Evolutionary conservation across 257 asterid species (phyloP), one percentile per base, ranked within the genome.

Genomic region (Solanum ossicruentum): DNA sequence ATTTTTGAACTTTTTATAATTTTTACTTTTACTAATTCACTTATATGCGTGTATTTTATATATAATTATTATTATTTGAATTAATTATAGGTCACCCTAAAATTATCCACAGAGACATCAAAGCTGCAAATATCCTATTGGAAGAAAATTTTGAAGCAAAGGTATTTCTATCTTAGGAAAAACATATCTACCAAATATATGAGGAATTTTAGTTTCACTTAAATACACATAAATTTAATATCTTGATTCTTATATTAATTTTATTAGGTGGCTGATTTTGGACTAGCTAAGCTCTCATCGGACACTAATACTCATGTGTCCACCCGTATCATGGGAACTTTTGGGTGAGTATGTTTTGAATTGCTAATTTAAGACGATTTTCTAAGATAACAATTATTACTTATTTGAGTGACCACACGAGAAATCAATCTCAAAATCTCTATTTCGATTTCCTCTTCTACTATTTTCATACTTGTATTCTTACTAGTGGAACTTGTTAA

Each of bases 251-350:
- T 4, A 52, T 0, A 26, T 26, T 77, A 2, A 9, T 77, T 77
- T 77, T 1, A 26, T 26, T 39, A 96, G 99, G 99, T 96, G 70
- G 98, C 99, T 83, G 99, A 96, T 87, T 96, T 96, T 85, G 99
- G 99, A 39, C 80, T 96, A 90, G 99, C 99, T 84, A 94, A 96
- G 88, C 97, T 96, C 61, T 93, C 97, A 28, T 72, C 86, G 2
- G 99, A 94, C 84, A 94, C 88, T 86, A 21, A 89, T 83, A 93
- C 99, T 52, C 99, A 96, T 81, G 99, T 96, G 21, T 96, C 99
- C 11, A 96, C 99, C 41, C 93, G 99, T 55, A 94, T 96, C 57
- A 96, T 96, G 99, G 99, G 99, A 84, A 96, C 99, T 54, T 94
- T 96, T 49, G 99, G 99, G 99, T 96, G 43, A 83, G 36, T 10